Conservation (phyloP, 306 rosid genomes). For the Prosopis cineraria region DNA sequence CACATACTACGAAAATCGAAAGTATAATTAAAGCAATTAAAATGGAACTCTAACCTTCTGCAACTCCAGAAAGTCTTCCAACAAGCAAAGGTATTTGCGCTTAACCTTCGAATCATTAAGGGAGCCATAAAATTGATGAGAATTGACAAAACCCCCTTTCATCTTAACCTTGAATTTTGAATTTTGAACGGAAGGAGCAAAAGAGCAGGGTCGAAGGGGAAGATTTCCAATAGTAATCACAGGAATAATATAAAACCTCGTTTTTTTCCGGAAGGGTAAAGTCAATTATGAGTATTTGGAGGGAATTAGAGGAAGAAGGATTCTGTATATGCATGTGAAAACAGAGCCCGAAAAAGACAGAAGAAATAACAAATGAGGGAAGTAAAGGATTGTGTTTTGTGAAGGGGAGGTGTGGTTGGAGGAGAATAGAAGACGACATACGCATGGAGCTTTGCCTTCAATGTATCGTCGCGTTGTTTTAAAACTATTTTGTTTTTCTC, state of each 20-base stretch:
- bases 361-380: constrained; percentile 46
- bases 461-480: constrained; percentile 29
- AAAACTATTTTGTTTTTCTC: constrained; percentile 15
- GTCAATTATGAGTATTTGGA: background rate
- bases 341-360: constrained; percentile 17
- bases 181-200: background rate
- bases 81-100: constrained; percentile 23
- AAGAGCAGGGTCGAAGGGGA: background rate
- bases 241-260: background rate
- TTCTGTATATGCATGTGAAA: background rate
- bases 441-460: constrained; percentile 30
- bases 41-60: constrained; percentile 50
- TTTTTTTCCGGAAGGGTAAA: background rate
- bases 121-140: constrained; percentile 32
- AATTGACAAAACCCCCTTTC: constrained; percentile 42
- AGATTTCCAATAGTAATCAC: background rate
- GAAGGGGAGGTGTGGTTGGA: constrained; percentile 42
- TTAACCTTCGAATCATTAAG: constrained; percentile 24
- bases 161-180: constrained; percentile 29
- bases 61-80: constrained; percentile 52
- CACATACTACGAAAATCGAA: background rate
- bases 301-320: background rate
- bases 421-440: constrained; percentile 40
- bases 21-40: background rate
- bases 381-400: background rate